phyloP scores from a whole-genome alignment of 371 early-diverging fungal genomes.

The Lichtheimia ramosa region DNA sequence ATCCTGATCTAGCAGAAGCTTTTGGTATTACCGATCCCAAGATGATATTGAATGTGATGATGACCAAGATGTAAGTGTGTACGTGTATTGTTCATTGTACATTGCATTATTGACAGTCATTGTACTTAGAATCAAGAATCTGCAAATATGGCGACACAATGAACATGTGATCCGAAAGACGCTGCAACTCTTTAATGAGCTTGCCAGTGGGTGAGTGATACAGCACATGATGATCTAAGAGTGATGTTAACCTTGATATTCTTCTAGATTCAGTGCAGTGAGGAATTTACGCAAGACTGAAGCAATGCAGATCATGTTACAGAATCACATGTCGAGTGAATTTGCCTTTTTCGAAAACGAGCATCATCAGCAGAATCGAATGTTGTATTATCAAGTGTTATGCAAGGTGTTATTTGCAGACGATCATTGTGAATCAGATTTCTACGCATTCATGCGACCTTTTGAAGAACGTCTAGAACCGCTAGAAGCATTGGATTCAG shows the following conservation, averaged over 20 bases:
- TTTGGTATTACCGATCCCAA: conserved; percentile 56
- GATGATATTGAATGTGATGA: conserved; percentile 61
- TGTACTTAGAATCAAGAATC: conserved; percentile 11
- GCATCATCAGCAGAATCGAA: conserved; percentile 54
- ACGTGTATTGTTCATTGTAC: not conserved
- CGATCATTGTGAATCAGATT: conserved; percentile 56
- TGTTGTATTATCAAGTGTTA: conserved; percentile 76
- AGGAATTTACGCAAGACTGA: conserved; percentile 74
- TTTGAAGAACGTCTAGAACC: conserved; percentile 59
- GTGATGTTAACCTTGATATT: not conserved
- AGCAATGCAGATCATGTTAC: conserved; percentile 63
- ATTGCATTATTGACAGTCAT: not conserved
- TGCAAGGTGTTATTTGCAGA: conserved; percentile 77
- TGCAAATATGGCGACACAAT: conserved; percentile 28
- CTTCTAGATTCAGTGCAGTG: conserved; percentile 59
- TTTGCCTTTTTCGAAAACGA: conserved; percentile 66
- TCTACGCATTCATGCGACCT: conserved; percentile 74
- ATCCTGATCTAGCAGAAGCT: conserved; percentile 47
- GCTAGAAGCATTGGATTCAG: conserved; percentile 26
- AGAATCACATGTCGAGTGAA: conserved; percentile 68
- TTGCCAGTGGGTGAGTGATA: conserved; percentile 71
- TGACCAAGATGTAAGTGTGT: conserved; percentile 62
- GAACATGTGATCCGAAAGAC: conserved; percentile 25
- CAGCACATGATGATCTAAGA: not conserved
- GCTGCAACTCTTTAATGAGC: conserved; percentile 67